Evolutionary conservation across 768 basidiomycete genomes (phyloP), one percentile per base, ranked within the genome.

Genomic region (Floccularia luteovirens): DNA sequence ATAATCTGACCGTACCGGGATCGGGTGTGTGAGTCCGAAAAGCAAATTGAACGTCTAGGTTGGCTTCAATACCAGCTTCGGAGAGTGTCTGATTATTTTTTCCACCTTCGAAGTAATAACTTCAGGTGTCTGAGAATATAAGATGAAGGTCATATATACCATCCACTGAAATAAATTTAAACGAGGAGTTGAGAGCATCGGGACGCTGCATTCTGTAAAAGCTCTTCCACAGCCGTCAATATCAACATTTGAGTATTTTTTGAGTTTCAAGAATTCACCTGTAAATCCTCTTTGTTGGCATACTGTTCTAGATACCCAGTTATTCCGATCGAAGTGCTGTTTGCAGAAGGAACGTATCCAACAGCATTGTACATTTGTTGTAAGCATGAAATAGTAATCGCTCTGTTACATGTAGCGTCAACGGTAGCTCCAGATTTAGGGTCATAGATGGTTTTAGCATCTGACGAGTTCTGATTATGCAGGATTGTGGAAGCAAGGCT

Each of bases 41-140:
- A 1, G 72, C 79, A 54, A 77, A 81, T 49, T 85, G 81, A 3
- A 72, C 69, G 45, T 86, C 82, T 20, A 86, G 58, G 45, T 80
- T 69, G 2, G 82, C 84, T 54, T 89, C 86, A 3, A 42, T 50
- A 1, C 82, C 82, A 12, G 82, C 75, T 11, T 62, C 57, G 0
- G 56, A 57, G n/a, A 60, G 31, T 34, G 47, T 74, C 51, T 88
- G 82, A 43, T 69, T 66, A 50, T 87, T 82, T 43, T 60, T 27
- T 2, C 81, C 82, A 36, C 74, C 84, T 82, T 39, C 7, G 40
- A 40, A 36, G 23, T 6, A 24, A 25, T 35, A 24, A 44, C 24
- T 8, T 49, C 27, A 14, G 13, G 32, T 24, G 14, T 24, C 16
- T 3, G 41, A 2, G 3, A 50, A 49, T 14, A 27, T 27, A 17